These are phyloP conservation scores for Wallacemonas sp. DNA, from an alignment of 208 protist genomes.

Conservation along the genomic window DNA sequence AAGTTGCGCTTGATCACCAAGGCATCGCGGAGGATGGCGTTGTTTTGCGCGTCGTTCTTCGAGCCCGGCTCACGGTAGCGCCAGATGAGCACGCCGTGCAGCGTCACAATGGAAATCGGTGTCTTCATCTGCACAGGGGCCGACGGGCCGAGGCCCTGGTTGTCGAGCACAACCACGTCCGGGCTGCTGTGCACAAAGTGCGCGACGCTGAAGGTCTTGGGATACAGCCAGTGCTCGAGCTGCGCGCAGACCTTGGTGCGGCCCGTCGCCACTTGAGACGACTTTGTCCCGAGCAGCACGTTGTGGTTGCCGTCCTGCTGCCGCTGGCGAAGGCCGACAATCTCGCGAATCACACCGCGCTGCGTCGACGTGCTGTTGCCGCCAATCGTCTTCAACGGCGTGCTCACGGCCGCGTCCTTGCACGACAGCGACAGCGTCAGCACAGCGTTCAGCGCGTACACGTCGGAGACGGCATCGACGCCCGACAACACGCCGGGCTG, in stretches of 20 bases:
- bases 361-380: conserved; percentile 26
- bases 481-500: conserved; percentile 28
- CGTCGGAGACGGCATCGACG: conserved; percentile 79
- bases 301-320: conserved; percentile 89
- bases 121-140: conserved; percentile 57
- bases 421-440: conserved; percentile 71
- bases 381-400: conserved; percentile 37
- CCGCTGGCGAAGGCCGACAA: conserved; percentile 72
- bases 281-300: conserved; percentile 59
- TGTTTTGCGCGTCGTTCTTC: conserved; percentile 22
- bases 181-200: conserved; percentile 76
- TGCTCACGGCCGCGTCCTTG: conserved; percentile 62
- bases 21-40: conserved; percentile 23
- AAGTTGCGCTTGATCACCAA: conserved; percentile 82
- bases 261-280: conserved; percentile 66
- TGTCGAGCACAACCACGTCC: conserved; percentile 70
- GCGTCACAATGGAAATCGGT: conserved; percentile 67
- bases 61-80: conserved; percentile 42
- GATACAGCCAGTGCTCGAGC: conserved; percentile 85
- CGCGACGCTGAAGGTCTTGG: conserved; percentile 58
- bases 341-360: conserved; percentile 73
- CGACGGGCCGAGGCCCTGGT: conserved; percentile 47
- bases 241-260: conserved; percentile 81
- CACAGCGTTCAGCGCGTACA: conserved; percentile 60
- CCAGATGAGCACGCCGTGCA: conserved; percentile 87